These are phyloP conservation scores for Byssothecium circinans DNA, from an alignment of 2,329 filamentous ascomycete species.

Conservation along the genomic window DNA sequence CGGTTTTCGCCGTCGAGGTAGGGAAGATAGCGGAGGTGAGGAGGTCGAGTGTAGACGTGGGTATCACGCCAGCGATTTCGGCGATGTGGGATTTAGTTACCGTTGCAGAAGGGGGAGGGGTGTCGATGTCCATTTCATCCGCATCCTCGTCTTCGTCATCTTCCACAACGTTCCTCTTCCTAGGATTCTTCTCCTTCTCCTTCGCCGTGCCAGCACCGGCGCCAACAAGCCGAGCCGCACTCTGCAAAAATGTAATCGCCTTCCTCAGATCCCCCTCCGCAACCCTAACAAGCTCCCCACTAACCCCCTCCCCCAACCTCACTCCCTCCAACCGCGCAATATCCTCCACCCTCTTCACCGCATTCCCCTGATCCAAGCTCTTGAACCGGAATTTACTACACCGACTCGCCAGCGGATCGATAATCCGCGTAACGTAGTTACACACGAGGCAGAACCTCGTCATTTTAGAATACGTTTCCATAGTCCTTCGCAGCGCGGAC, in stretches of 20 bases:
- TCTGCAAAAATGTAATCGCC: slow-evolving; percentile 94
- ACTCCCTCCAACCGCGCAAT: slow-evolving; percentile 84
- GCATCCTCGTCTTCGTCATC: slow-evolving; percentile 55
- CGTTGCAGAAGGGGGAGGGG: slow-evolving; percentile 12
- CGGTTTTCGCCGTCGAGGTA: slow-evolving; percentile 44
- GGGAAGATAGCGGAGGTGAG: slow-evolving; percentile 78
- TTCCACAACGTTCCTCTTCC: slow-evolving; percentile 43
- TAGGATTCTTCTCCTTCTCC: slow-evolving; percentile 44
- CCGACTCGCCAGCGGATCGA: slow-evolving; percentile 88
- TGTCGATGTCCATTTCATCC: slow-evolving; percentile 56
- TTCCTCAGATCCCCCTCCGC: slow-evolving; percentile 94
- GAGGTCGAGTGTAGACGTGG: slow-evolving; percentile 68
- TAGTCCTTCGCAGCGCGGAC: slow-evolving; percentile 86
- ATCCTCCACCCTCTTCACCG: slow-evolving; percentile 73
- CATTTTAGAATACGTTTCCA: slow-evolving; percentile 97
- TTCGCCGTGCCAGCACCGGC: slow-evolving; percentile 48
- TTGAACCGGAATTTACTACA: slow-evolving; percentile 99
- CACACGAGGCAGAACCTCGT: slow-evolving; percentile 97
- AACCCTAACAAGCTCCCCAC: slow-evolving; percentile 81
- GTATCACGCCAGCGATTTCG: slow-evolving; percentile 95
- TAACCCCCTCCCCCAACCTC: slow-evolving; percentile 71
- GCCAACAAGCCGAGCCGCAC: slow-evolving; percentile 84
- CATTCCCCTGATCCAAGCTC: slow-evolving; percentile 84
- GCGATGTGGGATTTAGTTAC: slow-evolving; percentile 78
- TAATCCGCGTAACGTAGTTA: slow-evolving; percentile 98